A percentile compares a stretch with the other conserved stretches of the same genome.
These are phyloP conservation scores for Fusarium sp. DNA, from an alignment of 2,329 filamentous ascomycete species.

Conservation along the genomic window DNA sequence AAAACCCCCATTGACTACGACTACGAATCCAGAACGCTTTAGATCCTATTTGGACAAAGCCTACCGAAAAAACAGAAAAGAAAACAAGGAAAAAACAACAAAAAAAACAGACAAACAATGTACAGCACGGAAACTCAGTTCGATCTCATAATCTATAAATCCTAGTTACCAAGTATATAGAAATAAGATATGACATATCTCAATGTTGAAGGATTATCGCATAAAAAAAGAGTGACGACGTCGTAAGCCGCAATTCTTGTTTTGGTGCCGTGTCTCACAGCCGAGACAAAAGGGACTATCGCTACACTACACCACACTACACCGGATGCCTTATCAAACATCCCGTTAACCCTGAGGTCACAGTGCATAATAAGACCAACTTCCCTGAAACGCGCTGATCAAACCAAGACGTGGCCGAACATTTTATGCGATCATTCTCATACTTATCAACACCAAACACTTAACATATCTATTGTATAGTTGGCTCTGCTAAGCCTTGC, in stretches of 20 bases:
- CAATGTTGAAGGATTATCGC: background rate
- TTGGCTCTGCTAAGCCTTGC: background rate
- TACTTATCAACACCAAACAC: background rate
- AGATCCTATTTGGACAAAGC: constrained; percentile 21
- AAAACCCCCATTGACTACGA: constrained; percentile 6
- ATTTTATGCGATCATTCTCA: background rate
- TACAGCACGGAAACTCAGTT: constrained; percentile 1
- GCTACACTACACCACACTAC: background rate
- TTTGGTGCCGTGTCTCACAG: background rate
- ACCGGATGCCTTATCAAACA: background rate
- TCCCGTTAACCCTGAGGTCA: background rate
- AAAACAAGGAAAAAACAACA: constrained; percentile 2
- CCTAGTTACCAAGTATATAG: background rate
- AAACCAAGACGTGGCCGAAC: background rate
- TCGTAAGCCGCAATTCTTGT: constrained; percentile 15
- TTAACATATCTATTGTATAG: background rate
- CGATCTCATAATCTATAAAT: constrained; percentile 7
- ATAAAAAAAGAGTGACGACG: constrained; percentile 6
- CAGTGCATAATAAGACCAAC: background rate
- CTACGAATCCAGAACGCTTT: constrained; percentile 20
- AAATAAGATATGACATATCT: constrained; percentile 1
- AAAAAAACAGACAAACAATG: constrained; percentile 15
- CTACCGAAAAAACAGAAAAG: constrained; percentile 9
- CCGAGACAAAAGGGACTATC: background rate
- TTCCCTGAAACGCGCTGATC: background rate